A percentile compares a stretch with the other conserved stretches of the same genome.
phyloP scores from a whole-genome alignment of 2,329 filamentous ascomycete species.

The Apiospora kogelbergensis region DNA sequence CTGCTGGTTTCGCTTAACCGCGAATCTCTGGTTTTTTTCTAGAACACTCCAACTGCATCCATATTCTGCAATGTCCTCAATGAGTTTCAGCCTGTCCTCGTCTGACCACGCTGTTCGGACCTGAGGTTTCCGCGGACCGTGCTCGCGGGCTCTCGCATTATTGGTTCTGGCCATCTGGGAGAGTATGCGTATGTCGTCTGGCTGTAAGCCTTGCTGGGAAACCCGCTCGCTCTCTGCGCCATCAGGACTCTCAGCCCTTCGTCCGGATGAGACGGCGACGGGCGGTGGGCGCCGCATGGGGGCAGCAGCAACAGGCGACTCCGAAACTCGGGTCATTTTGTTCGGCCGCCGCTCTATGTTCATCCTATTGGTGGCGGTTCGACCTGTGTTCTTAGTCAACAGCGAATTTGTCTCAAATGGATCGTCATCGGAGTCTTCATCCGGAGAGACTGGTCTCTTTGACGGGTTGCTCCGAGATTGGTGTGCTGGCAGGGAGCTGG shows the following conservation, averaged over 20 bases:
- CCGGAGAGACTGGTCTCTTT: neutral
- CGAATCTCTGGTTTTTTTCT: slow-evolving; percentile 38
- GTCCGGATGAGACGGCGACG: neutral
- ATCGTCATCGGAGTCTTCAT: neutral
- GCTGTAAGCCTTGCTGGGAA: neutral
- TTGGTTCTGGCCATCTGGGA: slow-evolving; percentile 16
- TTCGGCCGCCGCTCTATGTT: neutral
- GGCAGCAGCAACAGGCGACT: neutral
- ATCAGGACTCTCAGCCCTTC: neutral
- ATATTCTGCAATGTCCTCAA: slow-evolving; percentile 40
- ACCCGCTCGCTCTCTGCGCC: neutral
- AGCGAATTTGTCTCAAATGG: neutral
- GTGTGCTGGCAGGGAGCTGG: neutral
- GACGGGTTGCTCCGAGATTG: neutral
- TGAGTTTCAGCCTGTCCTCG: slow-evolving; percentile 40
- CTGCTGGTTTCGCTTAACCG: slow-evolving; percentile 50
- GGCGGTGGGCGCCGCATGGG: neutral
- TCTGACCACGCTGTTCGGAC: slow-evolving; percentile 41
- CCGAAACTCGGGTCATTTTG: neutral
- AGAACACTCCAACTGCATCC: slow-evolving; percentile 41
- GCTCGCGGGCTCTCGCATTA: slow-evolving; percentile 7
- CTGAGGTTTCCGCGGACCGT: slow-evolving; percentile 29
- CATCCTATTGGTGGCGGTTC: neutral
- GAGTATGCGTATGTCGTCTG: neutral
- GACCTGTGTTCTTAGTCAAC: neutral